Conservation (phyloP, 129 eudicot genomes). For the Glebionis coronaria region DNA sequence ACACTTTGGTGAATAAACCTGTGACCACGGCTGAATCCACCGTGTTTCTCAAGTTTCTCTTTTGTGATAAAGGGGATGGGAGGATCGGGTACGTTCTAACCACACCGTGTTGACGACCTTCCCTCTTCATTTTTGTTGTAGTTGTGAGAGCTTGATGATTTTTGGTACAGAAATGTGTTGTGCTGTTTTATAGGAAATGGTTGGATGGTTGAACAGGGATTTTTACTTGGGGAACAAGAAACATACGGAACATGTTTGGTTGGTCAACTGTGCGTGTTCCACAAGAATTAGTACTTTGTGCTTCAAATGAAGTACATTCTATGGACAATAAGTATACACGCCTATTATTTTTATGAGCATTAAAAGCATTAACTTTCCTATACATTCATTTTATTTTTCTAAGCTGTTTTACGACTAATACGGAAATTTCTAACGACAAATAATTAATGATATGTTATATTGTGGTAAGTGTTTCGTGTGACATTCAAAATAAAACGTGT, state of each 20-base stretch:
- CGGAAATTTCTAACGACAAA: too few relatives aligned
- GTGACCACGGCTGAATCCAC: constrained; percentile 45
- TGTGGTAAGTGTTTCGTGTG: too few relatives aligned
- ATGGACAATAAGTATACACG: too few relatives aligned
- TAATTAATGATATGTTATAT: too few relatives aligned
- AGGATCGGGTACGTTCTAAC: constrained; percentile 33
- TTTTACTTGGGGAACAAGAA: constrained; percentile 34
- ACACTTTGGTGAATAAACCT: constrained; percentile 52
- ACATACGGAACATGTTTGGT: neutral
- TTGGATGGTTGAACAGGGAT: neutral
- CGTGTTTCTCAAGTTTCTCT: constrained; percentile 28
- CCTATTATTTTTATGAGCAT: too few relatives aligned
- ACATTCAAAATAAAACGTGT: too few relatives aligned
- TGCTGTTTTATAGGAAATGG: constrained; percentile 17
- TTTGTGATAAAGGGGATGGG: constrained; percentile 20
- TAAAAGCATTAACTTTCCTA: too few relatives aligned
- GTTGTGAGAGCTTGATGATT: constrained; percentile 11
- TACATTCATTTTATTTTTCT: too few relatives aligned
- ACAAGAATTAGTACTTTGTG: constrained; percentile 7
- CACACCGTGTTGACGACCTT: constrained; percentile 47
- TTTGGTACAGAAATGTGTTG: neutral
- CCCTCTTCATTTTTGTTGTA: constrained; percentile 34
- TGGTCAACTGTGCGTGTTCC: constrained; percentile 29
- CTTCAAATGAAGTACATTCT: constrained; percentile 6
- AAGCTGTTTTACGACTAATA: too few relatives aligned